Base-by-base conservation (phyloP, 345 rosid species). In the Kernera saxatilis region DNA sequence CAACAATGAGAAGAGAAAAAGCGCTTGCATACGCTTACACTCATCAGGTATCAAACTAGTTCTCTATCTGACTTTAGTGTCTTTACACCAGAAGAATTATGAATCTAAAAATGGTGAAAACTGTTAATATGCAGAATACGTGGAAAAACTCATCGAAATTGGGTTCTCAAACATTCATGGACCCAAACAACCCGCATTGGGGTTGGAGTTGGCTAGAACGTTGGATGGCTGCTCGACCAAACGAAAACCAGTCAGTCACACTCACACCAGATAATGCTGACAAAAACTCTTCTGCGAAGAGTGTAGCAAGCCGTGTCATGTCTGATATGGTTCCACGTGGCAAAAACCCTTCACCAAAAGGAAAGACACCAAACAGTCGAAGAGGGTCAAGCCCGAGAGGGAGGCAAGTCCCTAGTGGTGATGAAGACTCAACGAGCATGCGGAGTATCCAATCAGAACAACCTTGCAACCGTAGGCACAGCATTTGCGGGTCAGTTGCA, bases 131-230 rank as follows among this genome's bases (percentile, higher is more conserved):
- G 70, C 64, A 91, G 99, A 78, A 87, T 80, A 66, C 78, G 1
- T 51, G 76, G 90, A 94, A 84, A 80, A 84, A 75, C 79, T 69
- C 85, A 15, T 56, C 84, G 45, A 87, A 60, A 68, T 30, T 87
- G 10, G 71, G 71, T 41, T 82, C 82, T 23, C 84, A 74, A 10
- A 86, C 88, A 68, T 84, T 85, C 68, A 75, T 86, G 90, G 92
- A 84, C 77, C 88, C 89, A 0, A 82, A 78, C 72, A 89, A 85
- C 69, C 95, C 95, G 0, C 74, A 82, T 29, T 91, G 99, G 96
- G 97, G 99, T 22, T 94, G 99, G 99, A 94, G 96, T 67, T 94
- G 99, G 99, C 82, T 94, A 78, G 99, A 94, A 74, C 81, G 96
- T 33, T 88, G 96, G 96, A 90, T 86, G 92, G 93, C 92, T 37